Evolutionary conservation across 345 rosid genomes (phyloP).

Genomic region (Psidium friedrichsthalianum): DNA sequence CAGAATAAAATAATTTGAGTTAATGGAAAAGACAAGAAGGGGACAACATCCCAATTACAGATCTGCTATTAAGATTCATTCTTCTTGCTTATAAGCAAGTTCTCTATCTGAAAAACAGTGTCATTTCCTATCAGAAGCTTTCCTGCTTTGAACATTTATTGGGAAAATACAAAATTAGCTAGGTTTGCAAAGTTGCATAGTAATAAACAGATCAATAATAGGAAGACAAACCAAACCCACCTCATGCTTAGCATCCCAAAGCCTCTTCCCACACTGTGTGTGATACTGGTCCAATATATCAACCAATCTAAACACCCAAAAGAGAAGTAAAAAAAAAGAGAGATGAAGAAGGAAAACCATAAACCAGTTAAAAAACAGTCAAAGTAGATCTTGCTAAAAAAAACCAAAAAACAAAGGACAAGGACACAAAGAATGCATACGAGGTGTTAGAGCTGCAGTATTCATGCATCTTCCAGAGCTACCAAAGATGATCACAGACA

Average conservation of each 20-base stretch:
- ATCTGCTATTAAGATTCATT: background rate
- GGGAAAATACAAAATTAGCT: background rate
- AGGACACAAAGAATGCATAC: background rate
- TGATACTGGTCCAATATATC: conserved; percentile 77
- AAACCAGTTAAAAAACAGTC: background rate
- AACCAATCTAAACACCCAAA: conserved; percentile 32
- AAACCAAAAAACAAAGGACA: background rate
- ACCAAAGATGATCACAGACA: conserved; percentile 31
- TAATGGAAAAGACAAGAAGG: background rate
- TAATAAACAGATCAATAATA: background rate
- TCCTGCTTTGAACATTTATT: background rate
- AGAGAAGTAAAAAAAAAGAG: background rate
- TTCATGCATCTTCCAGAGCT: conserved; percentile 38
- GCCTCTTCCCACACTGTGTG: conserved; percentile 58
- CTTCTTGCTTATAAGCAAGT: conserved; percentile 3
- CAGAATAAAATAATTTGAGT: background rate
- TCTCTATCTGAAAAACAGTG: background rate
- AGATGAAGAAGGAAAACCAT: background rate
- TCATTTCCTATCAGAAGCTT: background rate
- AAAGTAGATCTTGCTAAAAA: background rate
- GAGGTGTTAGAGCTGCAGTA: conserved; percentile 15
- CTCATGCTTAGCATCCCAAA: conserved; percentile 99
- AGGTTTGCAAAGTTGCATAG: background rate
- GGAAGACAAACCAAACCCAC: conserved; percentile 17
- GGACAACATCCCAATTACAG: conserved; percentile 19